These are phyloP conservation scores for Dryadomyces sulphureus DNA, from an alignment of 2,329 filamentous ascomycete genomes.

Conservation along the genomic window DNA sequence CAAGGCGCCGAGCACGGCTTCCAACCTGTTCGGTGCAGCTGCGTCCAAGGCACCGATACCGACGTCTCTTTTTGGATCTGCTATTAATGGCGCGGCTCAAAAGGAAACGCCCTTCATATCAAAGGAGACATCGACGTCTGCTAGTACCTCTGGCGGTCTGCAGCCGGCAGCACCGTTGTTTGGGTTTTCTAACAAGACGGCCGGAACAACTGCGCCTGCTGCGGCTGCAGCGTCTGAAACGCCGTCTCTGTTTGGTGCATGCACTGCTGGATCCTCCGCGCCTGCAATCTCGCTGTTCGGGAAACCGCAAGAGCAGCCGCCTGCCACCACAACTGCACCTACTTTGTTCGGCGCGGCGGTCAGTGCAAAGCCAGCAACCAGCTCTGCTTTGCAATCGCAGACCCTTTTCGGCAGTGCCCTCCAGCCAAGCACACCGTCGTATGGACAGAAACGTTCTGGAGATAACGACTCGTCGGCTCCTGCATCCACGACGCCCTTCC, in stretches of 20 bases:
- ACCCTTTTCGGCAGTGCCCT: slow-evolving; percentile 25
- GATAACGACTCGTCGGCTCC: slow-evolving; percentile 3
- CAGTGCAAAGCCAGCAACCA: slow-evolving; percentile 5
- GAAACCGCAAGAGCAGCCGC: slow-evolving; percentile 1
- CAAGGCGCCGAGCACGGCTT: not conserved
- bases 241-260: not conserved
- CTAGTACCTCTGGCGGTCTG: not conserved
- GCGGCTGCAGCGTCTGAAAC: not conserved
- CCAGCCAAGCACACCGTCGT: slow-evolving; percentile 9
- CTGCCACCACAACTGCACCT: not conserved
- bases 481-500: not conserved
- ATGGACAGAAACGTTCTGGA: slow-evolving; percentile 2
- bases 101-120: not conserved
- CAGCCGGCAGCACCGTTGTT: not conserved
- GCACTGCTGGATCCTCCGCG: not conserved
- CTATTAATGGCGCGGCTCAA: not conserved
- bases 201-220: not conserved
- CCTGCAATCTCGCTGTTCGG: not conserved
- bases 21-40: not conserved
- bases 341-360: not conserved
- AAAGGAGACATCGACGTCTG: not conserved
- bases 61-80: not conserved
- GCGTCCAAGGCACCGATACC: not conserved
- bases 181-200: not conserved
- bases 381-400: slow-evolving; percentile 15